A percentile compares a stretch with the other conserved stretches of the same genome.
Conservation (phyloP, 257 asterid genomes). For the Echites panduratus region DNA sequence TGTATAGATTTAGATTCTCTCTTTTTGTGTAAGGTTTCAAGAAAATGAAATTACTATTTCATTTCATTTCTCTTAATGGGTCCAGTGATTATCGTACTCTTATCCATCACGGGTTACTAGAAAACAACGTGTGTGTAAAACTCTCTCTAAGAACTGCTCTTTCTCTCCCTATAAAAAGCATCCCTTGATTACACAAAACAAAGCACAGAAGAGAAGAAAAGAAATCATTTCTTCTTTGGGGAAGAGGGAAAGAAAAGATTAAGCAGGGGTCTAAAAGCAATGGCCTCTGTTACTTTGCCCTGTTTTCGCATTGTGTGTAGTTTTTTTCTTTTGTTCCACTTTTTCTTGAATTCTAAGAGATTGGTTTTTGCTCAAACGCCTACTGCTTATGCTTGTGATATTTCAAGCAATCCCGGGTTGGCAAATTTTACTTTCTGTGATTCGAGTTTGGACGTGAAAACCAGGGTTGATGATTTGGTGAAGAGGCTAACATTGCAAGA, state of each 20-base stretch:
- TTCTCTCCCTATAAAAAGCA: conserved; percentile 30
- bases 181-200: not conserved
- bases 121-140: conserved; percentile 31
- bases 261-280: conserved; percentile 13
- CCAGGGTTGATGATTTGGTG: conserved; percentile 32
- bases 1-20: conserved; percentile 12
- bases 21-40: conserved; percentile 18
- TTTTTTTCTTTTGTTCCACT: not conserved
- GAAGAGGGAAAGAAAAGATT: no score
- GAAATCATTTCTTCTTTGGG: conserved; percentile 1
- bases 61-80: conserved; percentile 18
- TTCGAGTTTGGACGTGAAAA: conserved; percentile 16
- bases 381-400: conserved; percentile 32
- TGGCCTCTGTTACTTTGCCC: conserved; percentile 33
- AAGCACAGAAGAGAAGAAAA: not conserved
- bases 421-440: conserved; percentile 30
- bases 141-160: conserved; percentile 2
- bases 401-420: conserved; percentile 10
- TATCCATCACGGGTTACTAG: conserved; percentile 67
- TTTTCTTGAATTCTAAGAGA: not conserved
- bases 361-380: conserved; percentile 26
- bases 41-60: conserved; percentile 12
- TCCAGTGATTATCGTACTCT: conserved; percentile 16
- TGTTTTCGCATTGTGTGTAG: conserved; percentile 5
- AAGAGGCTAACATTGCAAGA: conserved; percentile 35